Base-by-base conservation (phyloP, 179 eudicot species). In the Corrigiola litoralis region DNA sequence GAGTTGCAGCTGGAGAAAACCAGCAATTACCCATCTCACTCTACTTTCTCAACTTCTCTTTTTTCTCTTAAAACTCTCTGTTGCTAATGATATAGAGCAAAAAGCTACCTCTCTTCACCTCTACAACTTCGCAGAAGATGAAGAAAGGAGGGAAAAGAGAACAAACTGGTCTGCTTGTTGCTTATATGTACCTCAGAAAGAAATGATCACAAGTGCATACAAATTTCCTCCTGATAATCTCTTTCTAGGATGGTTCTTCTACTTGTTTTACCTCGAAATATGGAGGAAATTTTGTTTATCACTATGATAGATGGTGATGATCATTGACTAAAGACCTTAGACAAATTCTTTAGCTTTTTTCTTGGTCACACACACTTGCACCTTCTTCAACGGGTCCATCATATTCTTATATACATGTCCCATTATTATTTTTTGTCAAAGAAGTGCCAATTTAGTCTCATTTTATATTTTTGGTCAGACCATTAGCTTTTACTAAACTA, bases 21-120 rank as follows among this genome's bases (percentile, higher is more conserved):
- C 83, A 85, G 61, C 95, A 85, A 71, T 61, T 70, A 54, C 95
- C 95, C 95, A 87, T 87, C 42, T 32, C 16, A 23, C 27, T n/a
- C 24, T 56, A 36, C 58, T 67, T 32, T 63, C 34, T 45, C 57
- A 62, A 33, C 36, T 45, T 56, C 34, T 55, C 25, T 18, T 42
- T 42, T 38, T 60, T 40, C 44, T 40, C 3, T 40, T 18, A 37
- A 58, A 5, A 40, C 25, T 23, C 12, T 25, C 11, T 10, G 34
- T 10, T 18, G 34, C 5, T 14, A n/a, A 37, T 38, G 5, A 58
- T 23, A 38, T 18, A n/a, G n/a, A n/a, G n/a, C n/a, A n/a, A n/a
- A n/a, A n/a, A n/a, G n/a, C n/a, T n/a, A n/a, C n/a, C 8, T 25
- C 1, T 11, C 14, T 40, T 40, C 44, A 10, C 13, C 13, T 8